phyloP scores from a whole-genome alignment of 2,329 filamentous ascomycete genomes.

The Xylaria polymorpha region DNA sequence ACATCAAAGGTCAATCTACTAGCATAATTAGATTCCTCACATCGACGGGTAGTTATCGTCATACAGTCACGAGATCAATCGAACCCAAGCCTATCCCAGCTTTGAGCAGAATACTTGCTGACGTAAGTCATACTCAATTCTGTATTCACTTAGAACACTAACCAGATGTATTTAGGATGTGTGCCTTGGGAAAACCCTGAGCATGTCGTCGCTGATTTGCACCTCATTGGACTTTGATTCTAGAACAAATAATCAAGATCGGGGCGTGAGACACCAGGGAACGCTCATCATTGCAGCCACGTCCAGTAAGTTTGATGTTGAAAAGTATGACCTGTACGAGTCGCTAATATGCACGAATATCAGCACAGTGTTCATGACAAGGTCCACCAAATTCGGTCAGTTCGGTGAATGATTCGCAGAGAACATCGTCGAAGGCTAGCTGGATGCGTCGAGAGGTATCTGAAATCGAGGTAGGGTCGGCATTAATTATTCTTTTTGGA shows the following conservation, averaged over 20 bases:
- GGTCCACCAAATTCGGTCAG: background rate
- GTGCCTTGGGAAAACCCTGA: constrained; percentile 39
- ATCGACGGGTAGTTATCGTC: constrained; percentile 20
- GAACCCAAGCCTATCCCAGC: background rate
- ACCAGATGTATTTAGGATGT: constrained; percentile 27
- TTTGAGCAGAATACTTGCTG: constrained; percentile 29
- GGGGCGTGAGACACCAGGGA: background rate
- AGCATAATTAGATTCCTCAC: background rate
- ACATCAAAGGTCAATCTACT: no score
- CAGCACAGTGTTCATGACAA: background rate
- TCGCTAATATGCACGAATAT: background rate
- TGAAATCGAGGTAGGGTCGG: constrained; percentile 3
- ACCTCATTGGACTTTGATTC: constrained; percentile 10
- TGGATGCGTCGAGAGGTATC: background rate
- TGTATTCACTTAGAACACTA: background rate
- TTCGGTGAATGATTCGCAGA: background rate
- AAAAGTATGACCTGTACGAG: background rate
- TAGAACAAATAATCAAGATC: background rate
- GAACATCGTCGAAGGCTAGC: background rate
- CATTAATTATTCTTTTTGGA: background rate
- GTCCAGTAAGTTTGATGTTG: constrained; percentile 24
- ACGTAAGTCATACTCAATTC: constrained; percentile 18
- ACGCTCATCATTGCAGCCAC: constrained; percentile 34
- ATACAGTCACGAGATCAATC: constrained; percentile 21
- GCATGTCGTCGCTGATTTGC: constrained; percentile 28